Evolutionary conservation across 2,329 filamentous ascomycete genomes (phyloP).

Genomic region (Penicillium sp.): DNA sequence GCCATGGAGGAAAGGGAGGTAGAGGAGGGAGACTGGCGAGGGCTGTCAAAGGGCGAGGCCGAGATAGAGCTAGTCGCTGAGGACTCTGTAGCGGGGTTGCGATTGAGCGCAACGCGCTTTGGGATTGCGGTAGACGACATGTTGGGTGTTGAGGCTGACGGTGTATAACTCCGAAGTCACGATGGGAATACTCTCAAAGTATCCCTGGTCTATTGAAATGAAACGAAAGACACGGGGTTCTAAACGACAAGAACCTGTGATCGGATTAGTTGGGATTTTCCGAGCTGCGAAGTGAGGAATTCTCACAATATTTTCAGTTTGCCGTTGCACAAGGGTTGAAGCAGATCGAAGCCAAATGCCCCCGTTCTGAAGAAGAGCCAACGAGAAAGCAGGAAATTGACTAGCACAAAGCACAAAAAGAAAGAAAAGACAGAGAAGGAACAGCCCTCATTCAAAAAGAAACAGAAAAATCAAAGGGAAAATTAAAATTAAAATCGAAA

Average conservation of each 20-base stretch:
- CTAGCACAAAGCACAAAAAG: slow-evolving; percentile 1
- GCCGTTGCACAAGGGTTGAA: slow-evolving; percentile 2
- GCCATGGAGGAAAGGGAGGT: slow-evolving; percentile 90
- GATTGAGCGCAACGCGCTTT: slow-evolving; percentile 51
- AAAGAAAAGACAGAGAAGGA: slow-evolving; percentile 10
- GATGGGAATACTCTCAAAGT: background rate
- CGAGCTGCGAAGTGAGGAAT: background rate
- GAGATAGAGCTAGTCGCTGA: slow-evolving; percentile 56
- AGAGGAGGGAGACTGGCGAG: slow-evolving; percentile 68
- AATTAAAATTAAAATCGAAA: background rate
- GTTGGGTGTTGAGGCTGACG: slow-evolving; percentile 1
- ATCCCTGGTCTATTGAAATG: background rate
- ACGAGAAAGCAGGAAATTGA: slow-evolving; percentile 18
- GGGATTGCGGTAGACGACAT: slow-evolving; percentile 55
- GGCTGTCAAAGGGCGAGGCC: slow-evolving; percentile 60
- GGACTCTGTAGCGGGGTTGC: slow-evolving; percentile 55
- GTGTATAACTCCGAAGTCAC: background rate
- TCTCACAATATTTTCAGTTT: background rate
- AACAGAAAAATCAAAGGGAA: slow-evolving; percentile 8
- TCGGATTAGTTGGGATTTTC: background rate
- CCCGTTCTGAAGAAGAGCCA: slow-evolving; percentile 7
- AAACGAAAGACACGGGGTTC: background rate
- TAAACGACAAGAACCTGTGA: background rate
- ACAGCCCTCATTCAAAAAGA: slow-evolving; percentile 1
- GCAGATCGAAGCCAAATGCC: slow-evolving; percentile 3